phyloP scores from a whole-genome alignment of 1,139 yeast genomes.

The Sugiyamaella novakii region DNA sequence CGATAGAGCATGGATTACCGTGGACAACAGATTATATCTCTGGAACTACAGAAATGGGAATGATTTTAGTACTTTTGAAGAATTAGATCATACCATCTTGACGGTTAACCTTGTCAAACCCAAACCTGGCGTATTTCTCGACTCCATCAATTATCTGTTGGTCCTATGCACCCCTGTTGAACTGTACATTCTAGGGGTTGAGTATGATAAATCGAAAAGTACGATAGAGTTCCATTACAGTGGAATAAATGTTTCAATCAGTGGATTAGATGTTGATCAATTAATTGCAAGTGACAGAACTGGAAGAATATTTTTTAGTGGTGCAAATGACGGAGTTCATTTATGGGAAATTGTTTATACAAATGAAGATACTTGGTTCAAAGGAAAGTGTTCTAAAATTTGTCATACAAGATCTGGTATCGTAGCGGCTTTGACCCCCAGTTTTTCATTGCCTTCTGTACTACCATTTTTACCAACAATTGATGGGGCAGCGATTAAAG shows the following conservation, averaged over 20 bases:
- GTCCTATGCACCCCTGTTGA: slow-evolving; percentile 80
- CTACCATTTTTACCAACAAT: slow-evolving; percentile 25
- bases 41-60: slow-evolving; percentile 76
- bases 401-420: slow-evolving; percentile 50
- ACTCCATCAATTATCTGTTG: slow-evolving; percentile 69
- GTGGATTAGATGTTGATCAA: slow-evolving; percentile 72
- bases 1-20: slow-evolving; percentile 83
- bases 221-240: slow-evolving; percentile 73
- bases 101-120: slow-evolving; percentile 79
- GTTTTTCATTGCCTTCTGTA: slow-evolving; percentile 22
- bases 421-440: slow-evolving; percentile 32
- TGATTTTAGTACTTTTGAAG: slow-evolving; percentile 81
- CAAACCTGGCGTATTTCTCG: slow-evolving; percentile 75
- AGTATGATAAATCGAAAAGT: slow-evolving; percentile 51
- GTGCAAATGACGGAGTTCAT: slow-evolving; percentile 72
- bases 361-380: slow-evolving; percentile 86
- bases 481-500: slow-evolving; percentile 22
- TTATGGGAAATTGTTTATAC: slow-evolving; percentile 88
- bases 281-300: slow-evolving; percentile 62
- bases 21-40: slow-evolving; percentile 76
- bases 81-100: slow-evolving; percentile 73
- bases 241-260: slow-evolving; percentile 74
- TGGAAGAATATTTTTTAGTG: slow-evolving; percentile 81
- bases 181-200: slow-evolving; percentile 74
- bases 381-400: slow-evolving; percentile 77